phyloP scores from a whole-genome alignment of 2,329 filamentous ascomycete species.

The Ophiostoma ulmi region DNA sequence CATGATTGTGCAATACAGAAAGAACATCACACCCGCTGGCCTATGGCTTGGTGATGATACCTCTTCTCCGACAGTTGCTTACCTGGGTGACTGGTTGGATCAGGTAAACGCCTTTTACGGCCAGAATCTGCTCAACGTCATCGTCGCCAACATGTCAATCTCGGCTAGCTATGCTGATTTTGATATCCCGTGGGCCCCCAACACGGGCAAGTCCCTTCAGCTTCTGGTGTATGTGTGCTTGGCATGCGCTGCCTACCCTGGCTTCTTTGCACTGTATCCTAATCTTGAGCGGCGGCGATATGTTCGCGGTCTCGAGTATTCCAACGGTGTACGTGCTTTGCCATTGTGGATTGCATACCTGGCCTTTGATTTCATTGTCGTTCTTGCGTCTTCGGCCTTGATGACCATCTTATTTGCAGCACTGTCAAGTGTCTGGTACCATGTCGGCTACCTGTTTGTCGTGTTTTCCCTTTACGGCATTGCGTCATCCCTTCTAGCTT shows the following conservation, averaged over 20 bases:
- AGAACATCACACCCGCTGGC: slow-evolving; percentile 69
- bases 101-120: slow-evolving; percentile 55
- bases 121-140: slow-evolving; percentile 61
- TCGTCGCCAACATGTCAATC: slow-evolving; percentile 64
- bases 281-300: slow-evolving; percentile 75
- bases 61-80: slow-evolving; percentile 62
- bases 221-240: slow-evolving; percentile 77
- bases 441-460: slow-evolving; percentile 74
- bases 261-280: slow-evolving; percentile 83
- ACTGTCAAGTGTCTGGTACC: slow-evolving; percentile 64
- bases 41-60: slow-evolving; percentile 65
- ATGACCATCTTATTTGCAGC: slow-evolving; percentile 64
- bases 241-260: slow-evolving; percentile 71
- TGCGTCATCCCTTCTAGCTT: slow-evolving; percentile 68
- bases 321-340: slow-evolving; percentile 76
- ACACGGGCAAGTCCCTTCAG: slow-evolving; percentile 68
- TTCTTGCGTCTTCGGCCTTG: slow-evolving; percentile 61
- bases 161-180: slow-evolving; percentile 69
- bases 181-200: slow-evolving; percentile 65
- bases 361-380: slow-evolving; percentile 71
- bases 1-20: slow-evolving; percentile 58
- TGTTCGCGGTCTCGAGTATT: slow-evolving; percentile 82
- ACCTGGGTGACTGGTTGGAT: slow-evolving; percentile 57
- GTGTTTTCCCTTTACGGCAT: slow-evolving; percentile 77
- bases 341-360: slow-evolving; percentile 84